Conservation (phyloP, 73 alveolate genomes). For the Paramecium octaurelia region DNA sequence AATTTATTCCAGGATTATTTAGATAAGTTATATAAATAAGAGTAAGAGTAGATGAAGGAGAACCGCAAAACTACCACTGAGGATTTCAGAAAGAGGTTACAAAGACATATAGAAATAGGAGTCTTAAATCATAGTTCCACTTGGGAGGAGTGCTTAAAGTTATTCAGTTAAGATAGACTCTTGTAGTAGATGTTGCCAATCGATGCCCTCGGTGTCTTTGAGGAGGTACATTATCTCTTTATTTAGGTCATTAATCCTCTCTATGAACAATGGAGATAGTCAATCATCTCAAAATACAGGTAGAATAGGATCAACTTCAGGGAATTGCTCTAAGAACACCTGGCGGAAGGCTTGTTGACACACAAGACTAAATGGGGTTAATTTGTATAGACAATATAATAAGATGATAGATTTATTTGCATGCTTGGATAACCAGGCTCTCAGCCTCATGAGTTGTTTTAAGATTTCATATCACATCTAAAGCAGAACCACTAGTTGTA, state of each 20-base stretch:
- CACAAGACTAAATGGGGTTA: conserved; percentile 41
- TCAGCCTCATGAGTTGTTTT: conserved; percentile 35
- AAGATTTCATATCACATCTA: conserved; percentile 22
- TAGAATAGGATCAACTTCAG: conserved; percentile 38
- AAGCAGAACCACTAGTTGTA: conserved; percentile 20
- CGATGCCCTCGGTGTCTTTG: conserved; percentile 44
- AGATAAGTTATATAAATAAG: conserved; percentile 32
- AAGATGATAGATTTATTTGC: conserved; percentile 39
- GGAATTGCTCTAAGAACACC: conserved; percentile 9
- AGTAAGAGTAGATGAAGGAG: neutral
- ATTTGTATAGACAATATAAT: conserved; percentile 28
- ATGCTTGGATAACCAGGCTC: conserved; percentile 48
- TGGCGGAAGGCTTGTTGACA: conserved; percentile 38
- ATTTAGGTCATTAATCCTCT: conserved; percentile 30
- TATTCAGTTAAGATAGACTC: conserved; percentile 42
- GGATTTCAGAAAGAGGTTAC: conserved; percentile 25
- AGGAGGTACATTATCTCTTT: neutral
- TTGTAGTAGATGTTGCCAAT: neutral
- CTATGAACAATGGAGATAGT: conserved; percentile 30
- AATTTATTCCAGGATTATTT: conserved; percentile 36
- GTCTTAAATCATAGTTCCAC: conserved; percentile 35
- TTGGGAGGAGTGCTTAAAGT: conserved; percentile 34
- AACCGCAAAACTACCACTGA: conserved; percentile 3
- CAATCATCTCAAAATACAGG: conserved; percentile 25
- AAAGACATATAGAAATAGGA: conserved; percentile 40